Evolutionary conservation across 2,329 filamentous ascomycete genomes (phyloP), one percentile per base, ranked within the genome.

Genomic region (Neodidymelliopsis sp.): DNA sequence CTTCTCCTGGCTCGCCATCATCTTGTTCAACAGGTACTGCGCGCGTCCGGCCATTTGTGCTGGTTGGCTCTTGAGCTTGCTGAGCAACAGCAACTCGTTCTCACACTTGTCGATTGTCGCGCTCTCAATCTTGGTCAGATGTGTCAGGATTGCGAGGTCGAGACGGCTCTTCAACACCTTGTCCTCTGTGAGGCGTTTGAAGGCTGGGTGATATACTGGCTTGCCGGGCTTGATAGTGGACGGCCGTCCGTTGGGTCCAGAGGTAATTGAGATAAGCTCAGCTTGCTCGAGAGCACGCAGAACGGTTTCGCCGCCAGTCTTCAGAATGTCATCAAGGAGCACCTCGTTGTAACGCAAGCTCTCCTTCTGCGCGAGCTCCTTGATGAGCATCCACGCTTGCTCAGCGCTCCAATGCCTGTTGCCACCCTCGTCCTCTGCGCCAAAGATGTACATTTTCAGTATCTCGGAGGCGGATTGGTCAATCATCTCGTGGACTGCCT

Each of bases 351-450:
- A 97, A 2, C 89, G 83, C 0, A 97, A 78, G 4, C 74, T 79
- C 5, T 87, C 84, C 9, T 84, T 77, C n/a, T 81, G 72, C 0
- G 90, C 87, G 11, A 99, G 84, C 22, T 83, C 79, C 67, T 89
- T 92, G 72, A 97, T 87, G 2, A 99, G 76, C 51, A 88, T 82
- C 94, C 94, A 97, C 0, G 91, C 93, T 76, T 97, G 94, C 66
- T 94, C 87, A 4, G 85, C 79, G 0, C 86, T 89, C 89, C 91
- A 97, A 43, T 83, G 82, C 22, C 82, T 82, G 29, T 79, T 76
- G 2, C 78, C 75, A 11, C 71, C 68, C 29, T 76, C 67, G 39
- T 82, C 82, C 34, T 85, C 83, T 18, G 74, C 69, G 31, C 79
- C 65, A 3, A 95, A 78, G 22, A 99, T 83, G 75, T 92, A 97